Percentiles rank a stretch among this genome's conserved stretches.
phyloP scores from a whole-genome alignment of 345 rosid genomes.

The Luvunga scandens region DNA sequence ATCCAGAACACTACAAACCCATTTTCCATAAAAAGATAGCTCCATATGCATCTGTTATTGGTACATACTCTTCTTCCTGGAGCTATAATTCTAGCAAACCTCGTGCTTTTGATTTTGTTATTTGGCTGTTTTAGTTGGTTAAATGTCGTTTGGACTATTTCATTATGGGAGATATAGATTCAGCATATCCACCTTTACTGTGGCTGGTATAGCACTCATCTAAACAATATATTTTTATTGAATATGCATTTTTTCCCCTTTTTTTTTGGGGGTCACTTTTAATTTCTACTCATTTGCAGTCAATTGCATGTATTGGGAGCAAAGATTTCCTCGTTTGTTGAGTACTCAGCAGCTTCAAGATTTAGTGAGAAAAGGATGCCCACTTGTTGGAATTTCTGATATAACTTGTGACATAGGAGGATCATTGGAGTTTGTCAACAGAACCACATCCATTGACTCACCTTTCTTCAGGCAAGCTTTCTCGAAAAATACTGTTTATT shows the following conservation, averaged over 20 bases:
- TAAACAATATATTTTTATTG: background rate
- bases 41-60: conserved; percentile 79
- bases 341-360: conserved; percentile 68
- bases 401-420: conserved; percentile 91
- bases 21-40: conserved; percentile 72
- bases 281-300: conserved; percentile 41
- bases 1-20: conserved; percentile 84
- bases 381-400: conserved; percentile 87
- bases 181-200: background rate
- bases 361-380: conserved; percentile 52
- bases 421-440: conserved; percentile 79
- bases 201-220: background rate
- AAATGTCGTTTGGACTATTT: background rate
- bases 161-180: background rate
- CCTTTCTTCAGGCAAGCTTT: conserved; percentile 72
- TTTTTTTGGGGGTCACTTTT: background rate
- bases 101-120: background rate
- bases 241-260: background rate
- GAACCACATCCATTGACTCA: conserved; percentile 69
- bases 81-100: conserved; percentile 12
- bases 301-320: conserved; percentile 98
- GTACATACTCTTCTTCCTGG: conserved; percentile 39
- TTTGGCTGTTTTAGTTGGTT: background rate
- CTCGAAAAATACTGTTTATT: background rate
- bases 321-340: conserved; percentile 73